Evolutionary conservation across 371 early-diverging fungal species (phyloP).

Genomic region (Fennellomyces sp.): DNA sequence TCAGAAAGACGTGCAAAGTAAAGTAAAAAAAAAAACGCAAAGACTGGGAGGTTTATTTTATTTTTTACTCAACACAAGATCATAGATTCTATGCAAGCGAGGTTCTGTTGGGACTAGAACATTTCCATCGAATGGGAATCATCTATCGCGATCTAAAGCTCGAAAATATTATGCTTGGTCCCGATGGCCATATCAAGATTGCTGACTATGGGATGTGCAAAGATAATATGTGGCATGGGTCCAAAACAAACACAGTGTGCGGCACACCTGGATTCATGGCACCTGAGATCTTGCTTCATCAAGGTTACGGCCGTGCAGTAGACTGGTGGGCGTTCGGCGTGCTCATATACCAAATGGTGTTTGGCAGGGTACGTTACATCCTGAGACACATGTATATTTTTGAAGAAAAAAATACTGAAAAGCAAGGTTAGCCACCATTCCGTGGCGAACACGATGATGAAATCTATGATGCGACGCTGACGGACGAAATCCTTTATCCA

Average conservation of each 20-base stretch:
- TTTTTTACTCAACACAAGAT: not conserved
- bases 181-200: constrained; percentile 97
- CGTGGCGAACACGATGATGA: constrained; percentile 94
- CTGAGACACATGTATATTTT: no score
- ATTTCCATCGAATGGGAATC: constrained; percentile 93
- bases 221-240: constrained; percentile 87
- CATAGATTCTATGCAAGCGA: constrained; percentile 94
- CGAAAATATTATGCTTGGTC: constrained; percentile 94
- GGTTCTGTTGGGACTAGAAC: constrained; percentile 94
- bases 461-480: constrained; percentile 92
- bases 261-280: constrained; percentile 99
- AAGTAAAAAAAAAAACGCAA: no score
- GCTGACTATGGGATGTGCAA: constrained; percentile 99
- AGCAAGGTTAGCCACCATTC: constrained; percentile 92
- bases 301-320: constrained; percentile 90
- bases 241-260: constrained; percentile 91
- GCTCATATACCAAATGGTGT: constrained; percentile 96
- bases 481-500: constrained; percentile 91
- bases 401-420: no score
- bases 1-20: constrained; percentile 84
- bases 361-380: constrained; percentile 68
- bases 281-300: constrained; percentile 94
- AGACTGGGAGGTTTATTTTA: no score
- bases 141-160: constrained; percentile 99
- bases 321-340: constrained; percentile 99